These are phyloP conservation scores for Omphalea diandra DNA, from an alignment of 441 rosid genomes.

Conservation along the genomic window DNA sequence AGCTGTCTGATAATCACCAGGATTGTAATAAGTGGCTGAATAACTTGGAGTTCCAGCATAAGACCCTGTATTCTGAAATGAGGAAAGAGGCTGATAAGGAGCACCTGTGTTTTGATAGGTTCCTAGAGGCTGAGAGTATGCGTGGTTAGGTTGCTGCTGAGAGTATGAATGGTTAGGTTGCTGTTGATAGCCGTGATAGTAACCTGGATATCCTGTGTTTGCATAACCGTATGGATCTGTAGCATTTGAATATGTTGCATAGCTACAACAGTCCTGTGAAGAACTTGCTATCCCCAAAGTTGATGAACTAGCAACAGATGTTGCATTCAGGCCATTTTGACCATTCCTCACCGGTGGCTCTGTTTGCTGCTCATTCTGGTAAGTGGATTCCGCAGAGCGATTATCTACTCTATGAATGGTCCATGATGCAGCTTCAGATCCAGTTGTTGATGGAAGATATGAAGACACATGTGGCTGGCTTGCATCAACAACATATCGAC, in stretches of 20 bases:
- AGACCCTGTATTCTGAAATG: conserved; percentile 97
- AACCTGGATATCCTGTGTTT: conserved; percentile 71
- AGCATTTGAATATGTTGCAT: conserved; percentile 55
- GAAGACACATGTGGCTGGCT: conserved; percentile 58
- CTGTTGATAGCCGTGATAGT: conserved; percentile 83
- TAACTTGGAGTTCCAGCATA: conserved; percentile 97
- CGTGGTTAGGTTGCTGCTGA: conserved; percentile 72
- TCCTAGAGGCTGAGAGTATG: conserved; percentile 84
- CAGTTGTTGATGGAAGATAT: conserved; percentile 52
- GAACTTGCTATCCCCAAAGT: conserved; percentile 52
- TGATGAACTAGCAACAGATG: conserved; percentile 58
- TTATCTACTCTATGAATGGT: conserved; percentile 50
- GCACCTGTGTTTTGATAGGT: conserved; percentile 97
- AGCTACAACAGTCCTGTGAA: conserved; percentile 66
- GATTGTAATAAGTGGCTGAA: conserved; percentile 97
- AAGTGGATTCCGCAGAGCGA: conserved; percentile 47
- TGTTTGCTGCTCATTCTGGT: conserved; percentile 55
- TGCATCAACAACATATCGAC: conserved; percentile 54
- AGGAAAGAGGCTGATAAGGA: conserved; percentile 92
- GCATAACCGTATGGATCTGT: conserved; percentile 70
- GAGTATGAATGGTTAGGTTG: conserved; percentile 46
- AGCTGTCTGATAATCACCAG: conserved; percentile 99
- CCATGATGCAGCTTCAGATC: conserved; percentile 63
- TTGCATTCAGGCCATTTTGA: conserved; percentile 49
- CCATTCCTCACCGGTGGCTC: conserved; percentile 40